phyloP scores from a whole-genome alignment of 441 rosid genomes.

The Mallotus repandus region DNA sequence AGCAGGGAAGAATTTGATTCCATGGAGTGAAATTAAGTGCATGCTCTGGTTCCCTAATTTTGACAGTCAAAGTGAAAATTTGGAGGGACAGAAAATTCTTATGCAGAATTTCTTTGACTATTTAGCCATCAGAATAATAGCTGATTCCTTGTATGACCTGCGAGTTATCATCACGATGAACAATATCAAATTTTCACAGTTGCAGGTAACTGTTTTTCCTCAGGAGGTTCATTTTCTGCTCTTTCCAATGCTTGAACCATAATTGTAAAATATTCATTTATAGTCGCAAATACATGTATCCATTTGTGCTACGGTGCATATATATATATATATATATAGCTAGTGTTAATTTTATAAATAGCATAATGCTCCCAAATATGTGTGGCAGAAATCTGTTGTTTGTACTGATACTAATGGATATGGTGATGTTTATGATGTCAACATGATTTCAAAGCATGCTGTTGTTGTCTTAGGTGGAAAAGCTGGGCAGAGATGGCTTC shows the following conservation, averaged over 20 bases:
- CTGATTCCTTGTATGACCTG: conserved; percentile 47
- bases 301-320: background rate
- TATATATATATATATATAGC: background rate
- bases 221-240: conserved; percentile 13
- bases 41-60: conserved; percentile 72
- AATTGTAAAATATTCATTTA: background rate
- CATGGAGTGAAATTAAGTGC: conserved; percentile 70
- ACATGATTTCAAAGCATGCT: conserved; percentile 7
- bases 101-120: conserved; percentile 70
- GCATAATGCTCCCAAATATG: background rate
- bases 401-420: too few relatives aligned
- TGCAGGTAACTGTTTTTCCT: conserved; percentile 53
- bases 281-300: background rate
- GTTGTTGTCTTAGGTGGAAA: conserved; percentile 60
- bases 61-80: conserved; percentile 42
- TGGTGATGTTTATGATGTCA: background rate
- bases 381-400: background rate
- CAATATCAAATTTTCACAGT: conserved; percentile 67
- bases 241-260: background rate
- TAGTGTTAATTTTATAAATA: background rate
- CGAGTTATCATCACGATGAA: conserved; percentile 69
- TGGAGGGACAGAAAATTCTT: conserved; percentile 47
- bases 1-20: conserved; percentile 44
- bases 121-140: conserved; percentile 69
- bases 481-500: conserved; percentile 75